Conservation (phyloP, 2,329 filamentous ascomycete genomes). For the Atkinsonella hypoxylon region DNA sequence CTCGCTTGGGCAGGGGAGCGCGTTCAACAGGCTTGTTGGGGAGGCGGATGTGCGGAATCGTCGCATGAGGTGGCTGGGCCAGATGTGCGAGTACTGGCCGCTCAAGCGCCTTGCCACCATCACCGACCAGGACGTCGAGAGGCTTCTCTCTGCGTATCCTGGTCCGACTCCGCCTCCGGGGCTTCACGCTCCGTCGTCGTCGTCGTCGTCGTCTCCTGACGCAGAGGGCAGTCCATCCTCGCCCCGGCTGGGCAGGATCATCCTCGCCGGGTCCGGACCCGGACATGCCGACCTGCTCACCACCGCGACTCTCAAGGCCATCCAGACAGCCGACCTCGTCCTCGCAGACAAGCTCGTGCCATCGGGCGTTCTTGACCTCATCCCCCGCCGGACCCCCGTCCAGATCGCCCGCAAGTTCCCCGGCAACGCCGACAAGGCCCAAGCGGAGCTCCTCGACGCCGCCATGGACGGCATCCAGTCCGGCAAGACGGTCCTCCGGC, state of each 20-base stretch:
- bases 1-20: slow-evolving; percentile 61
- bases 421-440: slow-evolving; percentile 86
- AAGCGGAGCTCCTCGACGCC: slow-evolving; percentile 74
- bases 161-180: slow-evolving; percentile 22
- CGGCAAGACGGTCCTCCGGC: slow-evolving; percentile 71
- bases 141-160: slow-evolving; percentile 63
- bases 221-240: slow-evolving; percentile 2
- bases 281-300: slow-evolving; percentile 90
- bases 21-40: slow-evolving; percentile 73
- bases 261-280: slow-evolving; percentile 84
- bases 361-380: slow-evolving; percentile 71
- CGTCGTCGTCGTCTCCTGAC: slow-evolving; percentile 17
- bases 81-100: slow-evolving; percentile 99
- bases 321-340: slow-evolving; percentile 63
- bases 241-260: slow-evolving; percentile 51
- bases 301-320: slow-evolving; percentile 64
- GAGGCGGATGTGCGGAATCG: slow-evolving; percentile 24
- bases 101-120: slow-evolving; percentile 69
- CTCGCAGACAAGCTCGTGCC: slow-evolving; percentile 82
- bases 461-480: slow-evolving; percentile 53
- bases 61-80: slow-evolving; percentile 8
- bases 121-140: slow-evolving; percentile 65
- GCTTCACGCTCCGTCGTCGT: slow-evolving; percentile 30
- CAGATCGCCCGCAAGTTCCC: slow-evolving; percentile 96
- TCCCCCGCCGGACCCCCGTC: slow-evolving; percentile 79